These are phyloP conservation scores for sweet orange (Citrus sinensis) DNA, from an alignment of 345 rosid species.

Conservation along the genomic window DNA sequence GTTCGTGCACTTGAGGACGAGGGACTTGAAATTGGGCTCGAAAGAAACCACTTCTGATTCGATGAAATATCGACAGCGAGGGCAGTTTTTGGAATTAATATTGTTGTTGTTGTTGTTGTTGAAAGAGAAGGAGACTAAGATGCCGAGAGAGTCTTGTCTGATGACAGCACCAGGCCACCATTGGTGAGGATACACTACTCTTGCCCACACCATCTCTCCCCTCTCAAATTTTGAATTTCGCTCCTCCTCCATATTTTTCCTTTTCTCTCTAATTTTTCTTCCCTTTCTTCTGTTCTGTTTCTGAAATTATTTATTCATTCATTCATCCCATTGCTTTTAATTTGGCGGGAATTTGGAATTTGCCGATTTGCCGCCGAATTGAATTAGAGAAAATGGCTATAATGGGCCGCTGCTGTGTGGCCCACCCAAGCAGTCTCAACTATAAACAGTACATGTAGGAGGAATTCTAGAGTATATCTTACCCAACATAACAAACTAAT, in stretches of 20 bases:
- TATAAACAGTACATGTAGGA: no score
- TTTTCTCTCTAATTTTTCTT: background rate
- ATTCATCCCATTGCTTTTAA: no score
- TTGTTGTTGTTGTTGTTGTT: no score
- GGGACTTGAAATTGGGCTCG: background rate
- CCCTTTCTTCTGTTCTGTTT: no score
- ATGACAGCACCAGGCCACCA: conserved; percentile 28
- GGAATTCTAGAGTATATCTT: no score
- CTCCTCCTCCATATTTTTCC: background rate
- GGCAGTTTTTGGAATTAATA: no score
- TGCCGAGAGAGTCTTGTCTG: conserved; percentile 1
- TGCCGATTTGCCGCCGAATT: background rate
- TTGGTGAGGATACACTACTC: conserved; percentile 16
- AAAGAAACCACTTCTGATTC: background rate
- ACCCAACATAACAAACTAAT: accelerated
- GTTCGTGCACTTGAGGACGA: background rate
- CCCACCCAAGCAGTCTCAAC: background rate
- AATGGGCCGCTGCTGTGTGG: background rate
- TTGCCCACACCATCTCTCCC: conserved; percentile 27
- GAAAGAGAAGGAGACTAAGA: conserved; percentile 14
- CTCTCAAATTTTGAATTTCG: background rate
- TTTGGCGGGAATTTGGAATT: no score
- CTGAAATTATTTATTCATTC: background rate
- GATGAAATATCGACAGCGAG: conserved; percentile 8
- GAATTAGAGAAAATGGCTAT: background rate